These are phyloP conservation scores for Phialemonium atrogriseum DNA, from an alignment of 2,329 filamentous ascomycete genomes.

Conservation along the genomic window DNA sequence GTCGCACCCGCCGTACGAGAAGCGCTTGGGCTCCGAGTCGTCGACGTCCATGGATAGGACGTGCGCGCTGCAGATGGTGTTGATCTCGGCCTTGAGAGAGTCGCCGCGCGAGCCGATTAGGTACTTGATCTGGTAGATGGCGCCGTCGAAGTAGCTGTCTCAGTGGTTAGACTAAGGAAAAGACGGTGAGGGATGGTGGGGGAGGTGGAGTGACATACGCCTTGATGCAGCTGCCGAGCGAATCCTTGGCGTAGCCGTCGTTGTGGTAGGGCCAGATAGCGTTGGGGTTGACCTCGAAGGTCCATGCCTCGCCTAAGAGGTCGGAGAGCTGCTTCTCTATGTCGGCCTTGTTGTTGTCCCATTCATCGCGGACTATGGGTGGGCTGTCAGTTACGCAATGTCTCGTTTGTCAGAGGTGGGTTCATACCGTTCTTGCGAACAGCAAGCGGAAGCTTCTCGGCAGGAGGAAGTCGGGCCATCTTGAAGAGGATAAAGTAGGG, in stretches of 20 bases:
- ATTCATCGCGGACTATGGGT: conserved; percentile 40
- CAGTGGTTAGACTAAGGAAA: background rate
- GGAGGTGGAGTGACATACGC: conserved; percentile 30
- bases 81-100: conserved; percentile 35
- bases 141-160: conserved; percentile 35
- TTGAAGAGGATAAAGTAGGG: too few relatives aligned
- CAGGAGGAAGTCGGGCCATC: conserved; percentile 33
- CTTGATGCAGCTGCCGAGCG: conserved; percentile 34
- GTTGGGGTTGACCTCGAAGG: conserved; percentile 36
- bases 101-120: conserved; percentile 28
- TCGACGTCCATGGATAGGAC: conserved; percentile 38
- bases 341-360: conserved; percentile 36
- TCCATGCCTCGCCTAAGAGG: conserved; percentile 39
- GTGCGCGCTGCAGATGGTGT: conserved; percentile 34
- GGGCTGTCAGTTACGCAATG: too few relatives aligned
- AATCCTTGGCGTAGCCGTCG: conserved; percentile 30
- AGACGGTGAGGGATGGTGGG: background rate
- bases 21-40: conserved; percentile 23
- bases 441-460: conserved; percentile 41
- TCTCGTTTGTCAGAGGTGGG: conserved; percentile 2
- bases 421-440: conserved; percentile 41
- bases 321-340: conserved; percentile 35
- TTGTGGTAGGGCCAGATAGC: conserved; percentile 38
- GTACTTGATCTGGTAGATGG: conserved; percentile 29
- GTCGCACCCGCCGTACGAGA: conserved; percentile 34